phyloP scores from a whole-genome alignment of 2,329 filamentous ascomycete genomes.

The Byssothecium circinans region DNA sequence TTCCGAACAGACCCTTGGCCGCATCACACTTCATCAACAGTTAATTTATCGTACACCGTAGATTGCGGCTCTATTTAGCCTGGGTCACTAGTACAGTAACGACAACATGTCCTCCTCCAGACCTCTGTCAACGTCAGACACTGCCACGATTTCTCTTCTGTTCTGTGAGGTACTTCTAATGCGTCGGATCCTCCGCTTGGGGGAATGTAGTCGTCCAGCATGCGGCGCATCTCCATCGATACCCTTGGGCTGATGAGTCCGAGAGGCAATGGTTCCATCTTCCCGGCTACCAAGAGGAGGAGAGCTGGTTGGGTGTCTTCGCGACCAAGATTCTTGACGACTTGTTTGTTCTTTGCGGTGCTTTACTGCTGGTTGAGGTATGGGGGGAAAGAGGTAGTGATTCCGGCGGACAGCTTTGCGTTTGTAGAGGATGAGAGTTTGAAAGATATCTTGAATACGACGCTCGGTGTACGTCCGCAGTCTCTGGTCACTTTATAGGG shows the following conservation, averaged over 20 bases:
- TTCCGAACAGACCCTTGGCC: conserved; percentile 1
- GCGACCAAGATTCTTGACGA: conserved; percentile 27
- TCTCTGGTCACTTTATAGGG: not conserved
- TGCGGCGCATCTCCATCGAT: conserved; percentile 36
- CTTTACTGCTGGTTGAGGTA: conserved; percentile 27
- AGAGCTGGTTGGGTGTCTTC: conserved; percentile 20
- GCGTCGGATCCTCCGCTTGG: conserved; percentile 7
- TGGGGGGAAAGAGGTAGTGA: conserved; percentile 12
- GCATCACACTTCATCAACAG: conserved; percentile 12
- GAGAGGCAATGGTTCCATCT: conserved; percentile 18
- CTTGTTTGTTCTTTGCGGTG: conserved; percentile 21
- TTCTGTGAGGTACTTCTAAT: conserved; percentile 9
- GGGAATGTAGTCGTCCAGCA: conserved; percentile 4
- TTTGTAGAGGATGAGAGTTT: conserved; percentile 25
- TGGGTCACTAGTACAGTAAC: conserved; percentile 11
- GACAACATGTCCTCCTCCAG: conserved; percentile 26
- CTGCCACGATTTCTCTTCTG: not conserved
- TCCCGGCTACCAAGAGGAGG: conserved; percentile 19
- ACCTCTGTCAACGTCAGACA: not conserved
- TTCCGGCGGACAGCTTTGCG: conserved; percentile 28
- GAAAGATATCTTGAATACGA: conserved; percentile 30
- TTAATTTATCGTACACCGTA: conserved; percentile 23
- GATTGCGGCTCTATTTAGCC: conserved; percentile 35
- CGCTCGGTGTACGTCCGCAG: conserved; percentile 26
- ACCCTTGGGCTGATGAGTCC: conserved; percentile 27